Evolutionary conservation across 164 flowering plant species (phyloP).

Genomic region (Santalum album): DNA sequence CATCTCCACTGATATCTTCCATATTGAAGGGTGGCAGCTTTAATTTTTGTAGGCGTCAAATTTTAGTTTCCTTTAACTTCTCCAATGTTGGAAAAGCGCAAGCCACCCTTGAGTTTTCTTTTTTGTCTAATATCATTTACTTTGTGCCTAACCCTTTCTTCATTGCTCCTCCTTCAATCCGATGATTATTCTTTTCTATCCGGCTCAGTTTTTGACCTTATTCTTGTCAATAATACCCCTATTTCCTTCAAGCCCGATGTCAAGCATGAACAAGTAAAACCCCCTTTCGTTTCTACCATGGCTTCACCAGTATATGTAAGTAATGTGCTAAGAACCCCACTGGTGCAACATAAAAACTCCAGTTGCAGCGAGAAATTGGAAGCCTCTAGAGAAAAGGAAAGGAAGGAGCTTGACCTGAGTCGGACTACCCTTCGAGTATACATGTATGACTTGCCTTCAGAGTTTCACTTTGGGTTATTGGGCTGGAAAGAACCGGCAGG

Average conservation of each 20-base stretch:
- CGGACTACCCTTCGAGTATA: constrained; percentile 43
- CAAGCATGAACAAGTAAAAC: constrained; percentile 5
- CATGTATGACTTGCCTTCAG: constrained; percentile 84
- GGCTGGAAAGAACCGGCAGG: constrained; percentile 46
- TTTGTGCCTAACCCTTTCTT: constrained; percentile 43
- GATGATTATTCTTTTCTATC: constrained; percentile 25
- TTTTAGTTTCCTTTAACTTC: constrained; percentile 4
- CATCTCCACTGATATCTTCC: not conserved
- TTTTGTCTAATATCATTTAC: constrained; percentile 35
- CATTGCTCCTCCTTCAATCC: constrained; percentile 37
- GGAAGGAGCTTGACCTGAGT: constrained; percentile 24
- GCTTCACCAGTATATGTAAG: constrained; percentile 7
- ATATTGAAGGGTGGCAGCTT: not conserved
- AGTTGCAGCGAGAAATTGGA: constrained; percentile 3
- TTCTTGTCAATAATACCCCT: constrained; percentile 38
- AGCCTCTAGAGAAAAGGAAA: constrained; percentile 10
- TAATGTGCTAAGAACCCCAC: constrained; percentile 1
- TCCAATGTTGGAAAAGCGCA: constrained; percentile 43
- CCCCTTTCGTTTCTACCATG: constrained; percentile 12
- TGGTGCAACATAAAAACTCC: constrained; percentile 8
- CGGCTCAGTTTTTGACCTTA: constrained; percentile 37
- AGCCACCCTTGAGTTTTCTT: constrained; percentile 42
- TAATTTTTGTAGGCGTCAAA: not conserved
- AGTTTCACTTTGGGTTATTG: constrained; percentile 78
- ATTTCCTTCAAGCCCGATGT: constrained; percentile 22